These are phyloP conservation scores for Fusarium hainanense DNA, from an alignment of 2,329 filamentous ascomycete genomes.

Conservation along the genomic window DNA sequence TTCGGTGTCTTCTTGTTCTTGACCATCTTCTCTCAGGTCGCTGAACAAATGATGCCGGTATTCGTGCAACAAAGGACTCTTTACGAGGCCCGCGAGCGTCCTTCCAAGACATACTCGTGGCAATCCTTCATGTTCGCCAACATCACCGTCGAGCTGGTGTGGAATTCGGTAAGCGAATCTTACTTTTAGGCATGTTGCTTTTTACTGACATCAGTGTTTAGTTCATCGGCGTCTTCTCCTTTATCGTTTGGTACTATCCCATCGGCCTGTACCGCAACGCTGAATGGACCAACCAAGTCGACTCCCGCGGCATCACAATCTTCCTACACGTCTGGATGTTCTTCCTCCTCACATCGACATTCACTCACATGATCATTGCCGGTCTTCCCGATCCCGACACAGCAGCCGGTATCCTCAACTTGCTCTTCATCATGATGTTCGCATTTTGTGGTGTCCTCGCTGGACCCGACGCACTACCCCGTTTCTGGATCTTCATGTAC, in stretches of 20 bases:
- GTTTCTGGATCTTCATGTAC: conserved; percentile 84
- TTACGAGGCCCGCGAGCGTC: conserved; percentile 76
- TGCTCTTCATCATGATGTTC: conserved; percentile 71
- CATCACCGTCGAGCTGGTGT: conserved; percentile 71
- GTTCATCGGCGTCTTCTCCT: conserved; percentile 62
- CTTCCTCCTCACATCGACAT: conserved; percentile 73
- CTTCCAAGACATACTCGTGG: conserved; percentile 75
- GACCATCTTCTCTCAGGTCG: conserved; percentile 74
- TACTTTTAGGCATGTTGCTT: no score
- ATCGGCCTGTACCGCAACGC: conserved; percentile 72
- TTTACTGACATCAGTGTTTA: background rate
- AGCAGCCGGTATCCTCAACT: conserved; percentile 71
- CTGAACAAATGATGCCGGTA: conserved; percentile 75
- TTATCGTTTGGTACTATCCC: conserved; percentile 74
- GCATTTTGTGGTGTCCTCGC: conserved; percentile 74
- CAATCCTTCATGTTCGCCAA: conserved; percentile 73
- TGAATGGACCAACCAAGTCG: conserved; percentile 58
- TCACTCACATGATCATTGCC: conserved; percentile 72
- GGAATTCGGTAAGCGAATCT: conserved; percentile 66
- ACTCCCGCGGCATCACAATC: conserved; percentile 68
- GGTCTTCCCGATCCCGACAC: conserved; percentile 72
- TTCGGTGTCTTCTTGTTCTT: conserved; percentile 78
- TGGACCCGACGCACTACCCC: conserved; percentile 67
- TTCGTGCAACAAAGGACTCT: conserved; percentile 75
- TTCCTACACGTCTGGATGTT: conserved; percentile 72